These are phyloP conservation scores for Toxicodendron radicans DNA, from an alignment of 345 rosid species.

Conservation along the genomic window DNA sequence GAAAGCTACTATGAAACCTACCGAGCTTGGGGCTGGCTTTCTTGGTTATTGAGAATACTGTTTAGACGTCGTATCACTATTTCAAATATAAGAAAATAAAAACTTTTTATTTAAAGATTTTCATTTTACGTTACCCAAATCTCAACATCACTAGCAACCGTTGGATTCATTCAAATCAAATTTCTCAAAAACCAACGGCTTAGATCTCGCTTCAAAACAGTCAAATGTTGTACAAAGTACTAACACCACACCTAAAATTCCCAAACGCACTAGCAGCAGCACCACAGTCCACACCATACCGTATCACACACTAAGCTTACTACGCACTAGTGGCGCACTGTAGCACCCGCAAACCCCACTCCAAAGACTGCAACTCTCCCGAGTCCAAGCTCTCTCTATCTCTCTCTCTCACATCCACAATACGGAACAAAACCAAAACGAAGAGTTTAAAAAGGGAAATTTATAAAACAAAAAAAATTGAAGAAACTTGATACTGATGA, in stretches of 20 bases:
- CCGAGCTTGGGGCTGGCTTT: no score
- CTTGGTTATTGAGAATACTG: no score
- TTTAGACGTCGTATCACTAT: no score
- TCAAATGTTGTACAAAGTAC: background rate
- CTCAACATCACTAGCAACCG: background rate
- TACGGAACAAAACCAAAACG: no score
- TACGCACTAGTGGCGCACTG: background rate
- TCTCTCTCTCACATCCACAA: no score
- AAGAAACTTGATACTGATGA: conserved; percentile 37
- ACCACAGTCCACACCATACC: no score
- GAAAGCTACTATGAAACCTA: no score
- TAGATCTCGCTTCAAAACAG: background rate
- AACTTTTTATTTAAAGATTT: no score
- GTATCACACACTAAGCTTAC: background rate
- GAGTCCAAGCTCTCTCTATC: background rate
- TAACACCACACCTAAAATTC: background rate
- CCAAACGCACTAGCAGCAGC: no score
- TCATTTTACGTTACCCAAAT: no score
- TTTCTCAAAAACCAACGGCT: background rate
- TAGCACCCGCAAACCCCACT: background rate
- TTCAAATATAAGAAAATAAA: no score
- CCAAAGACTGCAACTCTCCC: background rate
- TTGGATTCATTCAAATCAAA: background rate
- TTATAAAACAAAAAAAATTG: background rate
- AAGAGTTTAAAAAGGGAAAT: no score